Evolutionary conservation across 257 asterid genomes (phyloP), one percentile per base, ranked within the genome.

Genomic region (Nicotiana attenuata): DNA sequence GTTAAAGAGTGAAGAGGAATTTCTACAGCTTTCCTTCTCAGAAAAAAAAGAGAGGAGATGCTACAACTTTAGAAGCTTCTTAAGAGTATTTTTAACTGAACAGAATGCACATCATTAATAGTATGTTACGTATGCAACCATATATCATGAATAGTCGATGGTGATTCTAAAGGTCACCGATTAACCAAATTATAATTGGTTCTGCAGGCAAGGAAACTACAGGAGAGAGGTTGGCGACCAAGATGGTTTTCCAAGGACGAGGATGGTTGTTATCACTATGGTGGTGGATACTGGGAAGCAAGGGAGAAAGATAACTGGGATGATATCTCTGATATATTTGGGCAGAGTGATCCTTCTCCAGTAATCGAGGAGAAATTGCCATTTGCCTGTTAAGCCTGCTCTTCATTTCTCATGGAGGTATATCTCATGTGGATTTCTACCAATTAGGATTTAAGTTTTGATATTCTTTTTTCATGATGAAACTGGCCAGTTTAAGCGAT

Each of bases 161-260:
- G 65, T 81, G 41, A 9, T 55, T 19, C 31, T 14, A 5, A 45
- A 65, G 59, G 56, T 16, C 22, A 26, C 50, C 17, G 82, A 65
- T 64, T 45, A 80, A 78, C 56, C 35, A 57, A 29, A 14, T 16
- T 45, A 59, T 71, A 50, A 29, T 77, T 63, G 22, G 81, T 82
- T 55, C 15, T 80, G 88, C 93, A 96, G 99, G 99, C 98, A 52
- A 88, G 99, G 90, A 96, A 82, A 89, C 78, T 96, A 87, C 99
- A 96, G 88, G 99, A 96, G 83, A 89, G 97, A 86, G 99, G 99
- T 7, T 96, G 98, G 98, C 90, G 87, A 81, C 99, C 99, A 9
- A 90, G 92, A 86, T 96, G 99, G 99, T 96, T 96, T 67, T 63
- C 77, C 82, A 92, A 88, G 88, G 97, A 94, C n/a, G 97, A 89